phyloP scores from a whole-genome alignment of 257 asterid genomes.

The Gentiana macrophylla region DNA sequence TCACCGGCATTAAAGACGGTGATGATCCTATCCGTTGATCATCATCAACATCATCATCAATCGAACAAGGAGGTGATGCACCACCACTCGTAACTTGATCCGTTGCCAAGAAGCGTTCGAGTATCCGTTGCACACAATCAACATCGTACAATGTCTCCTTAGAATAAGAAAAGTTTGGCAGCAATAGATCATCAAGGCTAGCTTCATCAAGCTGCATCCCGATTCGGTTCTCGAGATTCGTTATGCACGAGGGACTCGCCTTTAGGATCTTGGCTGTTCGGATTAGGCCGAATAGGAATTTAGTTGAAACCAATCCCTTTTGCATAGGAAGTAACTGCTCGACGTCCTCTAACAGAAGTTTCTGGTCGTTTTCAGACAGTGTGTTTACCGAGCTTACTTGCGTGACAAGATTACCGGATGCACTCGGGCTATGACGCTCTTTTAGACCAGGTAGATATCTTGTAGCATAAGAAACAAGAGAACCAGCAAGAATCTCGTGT shows the following conservation, averaged over 20 bases:
- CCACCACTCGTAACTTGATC: constrained; percentile 38
- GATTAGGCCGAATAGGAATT: constrained; percentile 48
- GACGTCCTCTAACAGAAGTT: constrained; percentile 31
- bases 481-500: constrained; percentile 36
- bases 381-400: constrained; percentile 25
- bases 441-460: constrained; percentile 41
- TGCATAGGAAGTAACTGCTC: constrained; percentile 39
- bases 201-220: constrained; percentile 45
- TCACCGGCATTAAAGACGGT: constrained; percentile 38
- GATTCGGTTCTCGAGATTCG: constrained; percentile 49
- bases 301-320: constrained; percentile 36
- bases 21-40: constrained; percentile 46
- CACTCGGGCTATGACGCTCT: constrained; percentile 49
- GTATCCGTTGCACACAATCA: constrained; percentile 41
- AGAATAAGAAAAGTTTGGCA: constrained; percentile 33
- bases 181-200: constrained; percentile 46
- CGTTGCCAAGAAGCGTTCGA: constrained; percentile 46
- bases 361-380: constrained; percentile 28
- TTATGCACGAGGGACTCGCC: constrained; percentile 34
- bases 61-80: neutral
- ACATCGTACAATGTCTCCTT: constrained; percentile 51
- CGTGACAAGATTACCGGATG: too few relatives aligned
- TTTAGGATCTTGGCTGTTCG: constrained; percentile 50
- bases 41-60: constrained; percentile 40
- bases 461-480: constrained; percentile 52